Evolutionary conservation across 768 basidiomycete species (phyloP).

Genomic region (Leccinum aurantiacum): DNA sequence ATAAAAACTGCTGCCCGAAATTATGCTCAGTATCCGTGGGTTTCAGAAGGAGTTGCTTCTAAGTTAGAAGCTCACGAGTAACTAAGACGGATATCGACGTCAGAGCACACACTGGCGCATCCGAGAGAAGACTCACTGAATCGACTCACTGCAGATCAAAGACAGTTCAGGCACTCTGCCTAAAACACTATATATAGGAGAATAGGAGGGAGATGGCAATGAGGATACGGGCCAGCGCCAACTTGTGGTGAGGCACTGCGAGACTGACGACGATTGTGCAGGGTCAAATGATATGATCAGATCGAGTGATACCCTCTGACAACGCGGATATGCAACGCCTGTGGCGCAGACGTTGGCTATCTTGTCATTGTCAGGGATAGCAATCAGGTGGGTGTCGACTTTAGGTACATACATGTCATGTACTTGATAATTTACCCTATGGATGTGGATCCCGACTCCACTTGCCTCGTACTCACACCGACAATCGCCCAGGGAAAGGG

Average conservation of each 20-base stretch:
- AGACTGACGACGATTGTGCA: conserved; percentile 13
- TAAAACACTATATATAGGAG: background rate
- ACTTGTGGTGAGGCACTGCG: conserved; percentile 6
- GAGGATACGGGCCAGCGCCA: conserved; percentile 4
- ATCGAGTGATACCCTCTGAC: conserved; percentile 19
- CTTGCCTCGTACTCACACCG: background rate
- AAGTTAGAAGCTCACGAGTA: background rate
- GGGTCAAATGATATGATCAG: conserved; percentile 21
- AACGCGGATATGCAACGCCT: conserved; percentile 9
- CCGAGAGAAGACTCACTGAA: background rate
- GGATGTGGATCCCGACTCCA: conserved; percentile 2
- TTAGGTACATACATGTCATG: conserved; percentile 7
- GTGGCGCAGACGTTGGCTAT: conserved; percentile 5
- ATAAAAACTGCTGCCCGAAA: background rate
- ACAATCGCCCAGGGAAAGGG: background rate
- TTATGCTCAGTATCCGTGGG: background rate
- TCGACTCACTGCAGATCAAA: background rate
- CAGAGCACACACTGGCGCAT: background rate
- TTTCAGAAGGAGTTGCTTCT: background rate
- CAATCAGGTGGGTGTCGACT: conserved; percentile 2
- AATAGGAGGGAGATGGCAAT: conserved; percentile 1
- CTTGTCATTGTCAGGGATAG: background rate
- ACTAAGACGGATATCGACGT: background rate
- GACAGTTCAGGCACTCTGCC: conserved; percentile 1
- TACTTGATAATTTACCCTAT: conserved; percentile 6